These are phyloP conservation scores for Phoma sp. DNA, from an alignment of 2,329 filamentous ascomycete species.

Conservation along the genomic window DNA sequence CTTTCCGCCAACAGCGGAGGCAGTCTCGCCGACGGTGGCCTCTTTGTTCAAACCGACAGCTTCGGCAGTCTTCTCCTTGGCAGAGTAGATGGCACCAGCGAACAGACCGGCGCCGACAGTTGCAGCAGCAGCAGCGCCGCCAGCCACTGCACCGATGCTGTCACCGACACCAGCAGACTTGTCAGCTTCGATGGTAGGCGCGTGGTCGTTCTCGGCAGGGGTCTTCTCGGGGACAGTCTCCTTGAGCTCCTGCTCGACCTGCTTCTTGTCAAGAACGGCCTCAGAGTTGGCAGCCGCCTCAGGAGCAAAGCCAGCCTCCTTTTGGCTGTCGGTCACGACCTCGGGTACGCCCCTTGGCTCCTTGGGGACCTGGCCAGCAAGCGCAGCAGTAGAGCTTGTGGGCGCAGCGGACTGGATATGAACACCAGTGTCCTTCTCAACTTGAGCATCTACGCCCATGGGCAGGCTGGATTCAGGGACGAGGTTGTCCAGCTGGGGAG, in stretches of 20 bases:
- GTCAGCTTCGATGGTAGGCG: constrained; percentile 27
- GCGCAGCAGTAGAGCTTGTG: constrained; percentile 55
- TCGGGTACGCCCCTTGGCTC: constrained; percentile 60
- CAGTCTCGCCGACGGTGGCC: constrained; percentile 43
- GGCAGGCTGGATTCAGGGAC: constrained; percentile 86
- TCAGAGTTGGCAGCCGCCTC: constrained; percentile 72
- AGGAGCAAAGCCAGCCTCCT: constrained; percentile 68
- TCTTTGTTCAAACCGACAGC: constrained; percentile 50
- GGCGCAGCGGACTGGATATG: constrained; percentile 54
- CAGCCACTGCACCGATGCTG: constrained; percentile 22
- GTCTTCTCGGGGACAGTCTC: constrained; percentile 68
- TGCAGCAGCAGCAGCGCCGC: constrained; percentile 45
- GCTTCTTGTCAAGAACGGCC: constrained; percentile 74
- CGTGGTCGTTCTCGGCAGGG: constrained; percentile 51
- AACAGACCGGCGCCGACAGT: constrained; percentile 54
- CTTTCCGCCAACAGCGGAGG: constrained; percentile 30
- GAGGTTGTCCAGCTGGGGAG: constrained; percentile 64
- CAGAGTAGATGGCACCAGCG: constrained; percentile 37
- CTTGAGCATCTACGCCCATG: constrained; percentile 61
- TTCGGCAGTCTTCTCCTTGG: constrained; percentile 46
- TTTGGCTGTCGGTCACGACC: constrained; percentile 75
- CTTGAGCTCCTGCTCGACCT: constrained; percentile 74
- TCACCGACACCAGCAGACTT: constrained; percentile 18
- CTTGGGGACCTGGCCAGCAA: constrained; percentile 55
- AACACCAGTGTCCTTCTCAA: constrained; percentile 48